Conservation (phyloP, 2,329 filamentous ascomycete genomes). For the Fusarium sp. region DNA sequence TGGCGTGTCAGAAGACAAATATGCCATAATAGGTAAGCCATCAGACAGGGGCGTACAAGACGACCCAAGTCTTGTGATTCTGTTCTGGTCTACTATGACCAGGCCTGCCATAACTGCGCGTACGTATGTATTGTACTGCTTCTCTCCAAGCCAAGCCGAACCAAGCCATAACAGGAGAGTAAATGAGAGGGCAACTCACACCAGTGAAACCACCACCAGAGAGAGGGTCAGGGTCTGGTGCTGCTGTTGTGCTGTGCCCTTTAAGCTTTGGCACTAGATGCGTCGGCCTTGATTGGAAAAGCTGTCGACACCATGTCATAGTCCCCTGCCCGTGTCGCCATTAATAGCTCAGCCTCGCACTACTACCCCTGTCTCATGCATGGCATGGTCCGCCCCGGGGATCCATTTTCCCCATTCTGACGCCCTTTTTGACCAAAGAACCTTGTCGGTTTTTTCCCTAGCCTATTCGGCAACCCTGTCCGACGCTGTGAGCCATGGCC, state of each 20-base stretch:
- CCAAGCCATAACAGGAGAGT: not conserved
- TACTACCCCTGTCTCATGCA: not conserved
- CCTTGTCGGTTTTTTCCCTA: slow-evolving; percentile 5
- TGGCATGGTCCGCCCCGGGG: slow-evolving; percentile 16
- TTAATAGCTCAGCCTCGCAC: slow-evolving; percentile 37
- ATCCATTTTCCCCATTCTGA: slow-evolving; percentile 17
- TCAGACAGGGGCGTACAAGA: not conserved
- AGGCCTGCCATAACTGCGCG: not conserved
- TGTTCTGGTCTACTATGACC: not conserved
- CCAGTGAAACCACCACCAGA: slow-evolving; percentile 3
- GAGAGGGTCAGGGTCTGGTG: not conserved
- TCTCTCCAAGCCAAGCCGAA: not conserved
- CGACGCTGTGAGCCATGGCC: slow-evolving; percentile 29
- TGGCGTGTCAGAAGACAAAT: not conserved
- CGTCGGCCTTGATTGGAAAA: slow-evolving; percentile 6
- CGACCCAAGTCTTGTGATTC: not conserved
- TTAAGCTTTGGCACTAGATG: slow-evolving; percentile 40
- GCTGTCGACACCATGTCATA: not conserved
- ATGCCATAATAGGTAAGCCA: not conserved
- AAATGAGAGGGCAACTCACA: not conserved
- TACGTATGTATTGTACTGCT: not conserved
- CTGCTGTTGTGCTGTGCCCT: slow-evolving; percentile 22
- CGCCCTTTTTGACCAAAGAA: not conserved
- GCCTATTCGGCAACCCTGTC: slow-evolving; percentile 28
- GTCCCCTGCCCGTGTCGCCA: slow-evolving; percentile 24